Percentiles rank a stretch among this genome's conserved stretches.
Evolutionary conservation across 2,329 filamentous ascomycete genomes (phyloP).

Genomic region (Lecanoromycetidae sp.): DNA sequence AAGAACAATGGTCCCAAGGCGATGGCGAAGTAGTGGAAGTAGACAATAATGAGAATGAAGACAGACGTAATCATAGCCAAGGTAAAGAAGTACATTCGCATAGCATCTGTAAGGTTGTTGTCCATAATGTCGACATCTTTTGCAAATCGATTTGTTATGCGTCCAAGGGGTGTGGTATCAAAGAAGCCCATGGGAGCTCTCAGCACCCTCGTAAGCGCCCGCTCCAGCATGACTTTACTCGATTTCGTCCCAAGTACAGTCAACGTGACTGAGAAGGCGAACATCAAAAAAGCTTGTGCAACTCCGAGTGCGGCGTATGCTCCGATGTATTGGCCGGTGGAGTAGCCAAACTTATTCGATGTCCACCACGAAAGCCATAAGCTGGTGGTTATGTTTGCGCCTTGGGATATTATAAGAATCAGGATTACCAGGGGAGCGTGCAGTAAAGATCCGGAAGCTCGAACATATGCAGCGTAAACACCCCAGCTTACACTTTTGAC

Average conservation of each 20-base stretch:
- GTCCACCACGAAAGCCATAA: slow-evolving; percentile 95
- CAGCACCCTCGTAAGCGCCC: slow-evolving; percentile 64
- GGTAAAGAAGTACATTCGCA: slow-evolving; percentile 86
- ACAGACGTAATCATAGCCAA: slow-evolving; percentile 70
- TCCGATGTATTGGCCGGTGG: slow-evolving; percentile 57
- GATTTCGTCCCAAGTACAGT: slow-evolving; percentile 70
- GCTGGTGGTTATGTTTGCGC: slow-evolving; percentile 73
- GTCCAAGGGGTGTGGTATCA: slow-evolving; percentile 87
- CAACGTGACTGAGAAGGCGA: slow-evolving; percentile 65
- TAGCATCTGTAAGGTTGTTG: slow-evolving; percentile 75
- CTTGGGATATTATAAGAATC: slow-evolving; percentile 61
- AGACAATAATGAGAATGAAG: slow-evolving; percentile 85
- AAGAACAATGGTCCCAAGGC: slow-evolving; percentile 58
- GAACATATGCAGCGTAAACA: slow-evolving; percentile 67
- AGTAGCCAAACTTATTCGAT: slow-evolving; percentile 58
- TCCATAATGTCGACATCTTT: slow-evolving; percentile 96
- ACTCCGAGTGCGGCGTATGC: slow-evolving; percentile 60
- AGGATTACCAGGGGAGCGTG: slow-evolving; percentile 53
- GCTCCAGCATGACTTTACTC: slow-evolving; percentile 68
- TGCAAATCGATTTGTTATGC: slow-evolving; percentile 93
- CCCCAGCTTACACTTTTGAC: slow-evolving; percentile 66
- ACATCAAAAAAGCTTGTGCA: slow-evolving; percentile 61
- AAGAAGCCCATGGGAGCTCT: slow-evolving; percentile 77
- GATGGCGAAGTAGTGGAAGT: slow-evolving; percentile 77
- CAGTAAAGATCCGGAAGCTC: slow-evolving; percentile 58